phyloP scores from a whole-genome alignment of 495 filamentous ascomycete species.

The Neurospora africana region DNA sequence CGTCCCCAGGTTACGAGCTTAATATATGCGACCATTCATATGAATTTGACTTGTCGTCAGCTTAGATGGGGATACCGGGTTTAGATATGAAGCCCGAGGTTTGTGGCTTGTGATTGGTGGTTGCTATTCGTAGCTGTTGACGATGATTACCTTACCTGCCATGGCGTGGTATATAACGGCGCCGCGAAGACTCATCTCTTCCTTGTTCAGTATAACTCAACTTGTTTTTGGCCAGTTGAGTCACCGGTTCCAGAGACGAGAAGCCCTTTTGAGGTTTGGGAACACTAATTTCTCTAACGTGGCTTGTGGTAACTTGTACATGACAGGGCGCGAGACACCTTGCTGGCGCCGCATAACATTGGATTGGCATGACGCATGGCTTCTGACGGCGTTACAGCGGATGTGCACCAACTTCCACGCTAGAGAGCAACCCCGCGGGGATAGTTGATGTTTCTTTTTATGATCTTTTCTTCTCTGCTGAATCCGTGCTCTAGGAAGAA shows the following conservation, averaged over 20 bases:
- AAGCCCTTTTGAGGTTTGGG: not conserved
- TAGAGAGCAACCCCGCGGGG: not conserved
- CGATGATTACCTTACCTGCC: not conserved
- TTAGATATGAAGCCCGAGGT: not conserved
- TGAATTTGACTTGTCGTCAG: not conserved
- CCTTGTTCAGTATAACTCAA: not conserved
- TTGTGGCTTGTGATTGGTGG: not conserved
- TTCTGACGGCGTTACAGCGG: not conserved
- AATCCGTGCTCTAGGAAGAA: not conserved
- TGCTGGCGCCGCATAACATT: not conserved
- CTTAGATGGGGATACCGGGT: not conserved
- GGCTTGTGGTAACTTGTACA: not conserved
- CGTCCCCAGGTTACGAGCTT: not conserved
- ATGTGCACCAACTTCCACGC: not conserved
- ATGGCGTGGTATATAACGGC: not conserved
- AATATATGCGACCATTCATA: not conserved
- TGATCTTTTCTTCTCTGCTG: not conserved
- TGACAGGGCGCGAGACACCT: not conserved
- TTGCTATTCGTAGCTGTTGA: not conserved
- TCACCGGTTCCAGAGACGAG: not conserved
- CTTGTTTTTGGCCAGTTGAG: not conserved
- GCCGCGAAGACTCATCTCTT: not conserved
- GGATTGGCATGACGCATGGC: not conserved
- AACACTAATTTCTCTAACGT: not conserved
- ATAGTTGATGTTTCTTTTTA: not conserved